Base-by-base conservation (phyloP, 2,329 filamentous ascomycete genomes). In the Fusarium odoratissimum region DNA sequence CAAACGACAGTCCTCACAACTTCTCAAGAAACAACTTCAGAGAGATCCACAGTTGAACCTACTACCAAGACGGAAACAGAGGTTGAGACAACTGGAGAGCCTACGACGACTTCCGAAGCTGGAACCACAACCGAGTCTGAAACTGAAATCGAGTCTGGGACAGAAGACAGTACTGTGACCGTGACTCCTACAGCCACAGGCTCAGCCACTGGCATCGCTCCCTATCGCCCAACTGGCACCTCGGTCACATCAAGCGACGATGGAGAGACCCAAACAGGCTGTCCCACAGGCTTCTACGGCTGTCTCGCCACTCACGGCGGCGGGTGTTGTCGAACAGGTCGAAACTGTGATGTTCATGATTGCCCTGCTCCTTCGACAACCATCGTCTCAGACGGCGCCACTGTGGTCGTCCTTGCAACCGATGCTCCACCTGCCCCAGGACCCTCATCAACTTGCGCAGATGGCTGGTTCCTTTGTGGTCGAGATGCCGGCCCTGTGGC, bases 271-370 rank as follows among this genome's bases (percentile, higher is more conserved):
- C 82, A 83, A 63, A 78, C 77, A 10, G 82, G 82, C 75, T 98
- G 95, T 76, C 95, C 95, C 1, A 95, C 92, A 0, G 95, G 95
- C 5, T 98, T 95, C 85, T 98, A 98, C 81, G 92, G 94, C 56
- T 98, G 95, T 82, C 89, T 91, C 5, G 95, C 95, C 4, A 91
- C 91, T 67, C 94, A 95, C 66, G 94, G 93, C 19, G 94, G 94
- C 25, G 89, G 89, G 4, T 98, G 95, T 84, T 98, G 95, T 83
- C 92, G 93, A 64, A 95, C 94, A 0, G 95, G 94, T 4, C 90
- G 95, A 25, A 89, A 97, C 82, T 98, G 95, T 82, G 89, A 92
- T 67, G 92, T 91, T 0, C 93, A 92, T 0, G 93, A 92, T 11
- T 98, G 95, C 77, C 93, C 93, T 0, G 82, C 89, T 0, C 83